These are phyloP conservation scores for Ceratobasidium theobromae DNA, from an alignment of 1,284 basidiomycete species.

Conservation along the genomic window DNA sequence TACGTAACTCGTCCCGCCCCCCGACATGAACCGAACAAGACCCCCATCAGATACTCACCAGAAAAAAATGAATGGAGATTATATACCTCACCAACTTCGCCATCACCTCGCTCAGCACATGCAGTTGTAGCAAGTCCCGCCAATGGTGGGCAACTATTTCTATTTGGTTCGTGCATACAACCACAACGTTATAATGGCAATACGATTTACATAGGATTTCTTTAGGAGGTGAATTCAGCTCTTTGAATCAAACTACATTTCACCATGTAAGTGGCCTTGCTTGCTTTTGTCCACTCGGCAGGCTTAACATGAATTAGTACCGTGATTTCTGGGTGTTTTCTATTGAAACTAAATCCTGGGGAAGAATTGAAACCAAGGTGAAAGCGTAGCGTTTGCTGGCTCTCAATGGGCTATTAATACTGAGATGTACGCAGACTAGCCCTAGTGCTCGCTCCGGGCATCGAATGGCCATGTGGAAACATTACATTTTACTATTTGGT, in stretches of 20 bases:
- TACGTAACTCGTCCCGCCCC: constrained; percentile 45
- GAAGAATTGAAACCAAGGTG: constrained; percentile 86
- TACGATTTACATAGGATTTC: neutral
- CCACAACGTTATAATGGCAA: neutral
- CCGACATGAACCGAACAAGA: neutral
- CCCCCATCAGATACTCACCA: neutral
- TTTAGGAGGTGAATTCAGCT: constrained; percentile 81
- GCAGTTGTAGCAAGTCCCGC: constrained; percentile 71
- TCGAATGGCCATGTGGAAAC: constrained; percentile 91
- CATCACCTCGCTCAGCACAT: constrained; percentile 83
- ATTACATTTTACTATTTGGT: constrained; percentile 82
- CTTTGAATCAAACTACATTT: constrained; percentile 81
- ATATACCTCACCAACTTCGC: constrained; percentile 79
- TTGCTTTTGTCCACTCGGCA: neutral
- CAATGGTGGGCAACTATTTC: constrained; percentile 79
- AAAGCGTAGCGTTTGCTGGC: constrained; percentile 36
- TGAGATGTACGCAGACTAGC: neutral
- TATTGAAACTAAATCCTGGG: constrained; percentile 76
- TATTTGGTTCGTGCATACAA: constrained; percentile 61
- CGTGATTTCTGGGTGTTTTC: constrained; percentile 85
- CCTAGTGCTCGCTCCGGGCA: constrained; percentile 22
- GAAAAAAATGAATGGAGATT: constrained; percentile 79
- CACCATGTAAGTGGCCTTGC: constrained; percentile 13
- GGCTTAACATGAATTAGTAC: constrained; percentile 65
- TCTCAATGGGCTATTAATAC: neutral